Evolutionary conservation across 2,329 filamentous ascomycete species (phyloP).

Genomic region (Gaeumannomyces sp.): DNA sequence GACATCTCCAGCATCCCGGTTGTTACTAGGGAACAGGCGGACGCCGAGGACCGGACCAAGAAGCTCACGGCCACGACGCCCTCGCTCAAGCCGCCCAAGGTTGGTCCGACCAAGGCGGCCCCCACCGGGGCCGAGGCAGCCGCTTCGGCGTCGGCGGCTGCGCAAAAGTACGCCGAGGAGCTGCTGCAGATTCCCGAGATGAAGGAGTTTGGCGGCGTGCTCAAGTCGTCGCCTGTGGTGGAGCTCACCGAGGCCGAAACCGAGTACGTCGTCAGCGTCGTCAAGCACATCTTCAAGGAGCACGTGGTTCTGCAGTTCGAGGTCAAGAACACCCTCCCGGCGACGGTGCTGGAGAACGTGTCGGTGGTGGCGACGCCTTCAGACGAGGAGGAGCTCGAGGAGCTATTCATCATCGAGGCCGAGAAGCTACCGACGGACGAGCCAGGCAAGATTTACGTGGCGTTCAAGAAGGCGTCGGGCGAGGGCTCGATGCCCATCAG

Average conservation of each 20-base stretch:
- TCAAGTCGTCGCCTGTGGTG: conserved; percentile 82
- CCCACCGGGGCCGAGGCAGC: conserved; percentile 65
- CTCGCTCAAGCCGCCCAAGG: conserved; percentile 86
- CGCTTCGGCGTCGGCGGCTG: conserved; percentile 69
- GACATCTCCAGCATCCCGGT: conserved; percentile 87
- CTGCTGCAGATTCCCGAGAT: conserved; percentile 86
- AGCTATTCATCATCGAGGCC: conserved; percentile 90
- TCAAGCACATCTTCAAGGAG: conserved; percentile 98
- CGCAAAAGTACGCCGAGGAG: conserved; percentile 85
- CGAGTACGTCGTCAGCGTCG: conserved; percentile 86
- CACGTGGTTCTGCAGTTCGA: conserved; percentile 95
- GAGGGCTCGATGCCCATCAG: conserved; percentile 71
- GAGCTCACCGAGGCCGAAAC: conserved; percentile 96
- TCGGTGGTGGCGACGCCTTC: conserved; percentile 73
- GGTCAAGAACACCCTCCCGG: conserved; percentile 92
- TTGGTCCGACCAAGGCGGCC: conserved; percentile 67
- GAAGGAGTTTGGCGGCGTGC: conserved; percentile 78
- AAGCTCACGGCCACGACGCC: conserved; percentile 91
- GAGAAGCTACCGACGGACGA: conserved; percentile 77
- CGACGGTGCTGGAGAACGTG: conserved; percentile 85
- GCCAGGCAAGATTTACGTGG: conserved; percentile 90
- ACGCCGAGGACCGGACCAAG: conserved; percentile 93
- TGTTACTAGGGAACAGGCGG: conserved; percentile 90
- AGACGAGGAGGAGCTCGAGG: conserved; percentile 77
- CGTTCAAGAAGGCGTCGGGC: conserved; percentile 77